Base-by-base conservation (phyloP, 495 filamentous ascomycete species). In the Chaetomium cochliodes region DNA sequence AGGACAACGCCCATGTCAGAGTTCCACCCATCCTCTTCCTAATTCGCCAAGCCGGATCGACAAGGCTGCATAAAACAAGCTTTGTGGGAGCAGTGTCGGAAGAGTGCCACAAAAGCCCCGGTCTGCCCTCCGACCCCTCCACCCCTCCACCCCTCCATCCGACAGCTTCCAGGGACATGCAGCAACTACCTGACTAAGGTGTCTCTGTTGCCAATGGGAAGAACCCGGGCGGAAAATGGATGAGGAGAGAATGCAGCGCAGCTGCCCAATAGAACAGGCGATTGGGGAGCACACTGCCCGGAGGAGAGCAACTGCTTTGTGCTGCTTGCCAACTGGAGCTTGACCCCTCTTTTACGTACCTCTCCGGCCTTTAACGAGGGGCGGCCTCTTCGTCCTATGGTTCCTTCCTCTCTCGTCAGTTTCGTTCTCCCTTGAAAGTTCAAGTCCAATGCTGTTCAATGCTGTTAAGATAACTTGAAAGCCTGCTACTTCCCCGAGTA, bases 271-370 rank as follows among this genome's bases (percentile, higher is more conserved):
- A 16, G 8, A 39, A 26, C 13, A 53, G 51, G 15, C 51, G 15
- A 53, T 30, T 53, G 51, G 28, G 33, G 26, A 54, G 26, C 28
- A 33, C 15, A 7, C 8, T 33, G 28, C 6, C 52, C 52, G 33
- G n/a, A 28, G 52, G 16, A 28, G n/a, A 37, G 28, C 52, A 9
- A 16, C 52, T 33, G 52, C 51, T 53, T 53, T 33, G 51, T 53
- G 51, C 51, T 53, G 51, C 53, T 33, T 56, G 54, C 54, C n/a
- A 22, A 23, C n/a, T 41, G 54, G 54, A 56, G 33, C 33, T 41
- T n/a, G 54, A 58, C 62, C 62, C 54, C 62, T 64, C 62, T 49
- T 64, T 64, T 20, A 44, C 41, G 41, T 18, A 5, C 11, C 6
- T 22, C 42, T 30, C 58, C 30, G 18, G 23, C 7, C 50, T 26